phyloP scores from a whole-genome alignment of 208 protist species.

The Leishmania tropica region DNA sequence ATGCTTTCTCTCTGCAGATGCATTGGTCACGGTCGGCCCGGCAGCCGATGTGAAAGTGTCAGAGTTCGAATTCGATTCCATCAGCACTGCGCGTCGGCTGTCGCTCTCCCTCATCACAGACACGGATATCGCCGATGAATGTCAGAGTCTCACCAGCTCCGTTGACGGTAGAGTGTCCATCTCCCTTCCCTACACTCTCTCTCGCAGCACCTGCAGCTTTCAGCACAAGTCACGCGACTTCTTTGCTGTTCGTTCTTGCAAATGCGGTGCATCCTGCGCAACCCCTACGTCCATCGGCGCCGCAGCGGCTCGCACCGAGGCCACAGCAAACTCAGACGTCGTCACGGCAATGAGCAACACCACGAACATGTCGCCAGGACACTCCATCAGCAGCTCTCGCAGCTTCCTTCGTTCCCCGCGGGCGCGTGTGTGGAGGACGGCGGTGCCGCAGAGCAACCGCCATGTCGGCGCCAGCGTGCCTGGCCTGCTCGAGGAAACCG shows the following conservation, averaged over 20 bases:
- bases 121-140: slow-evolving; percentile 29
- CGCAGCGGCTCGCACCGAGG: not conserved
- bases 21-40: not conserved
- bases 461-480: no score
- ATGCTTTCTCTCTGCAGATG: not conserved
- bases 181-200: not conserved
- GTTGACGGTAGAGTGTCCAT: slow-evolving; percentile 2
- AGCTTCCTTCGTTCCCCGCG: not conserved
- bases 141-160: not conserved
- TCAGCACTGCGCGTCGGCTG: not conserved
- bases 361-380: slow-evolving; percentile 1
- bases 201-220: not conserved
- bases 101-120: slow-evolving; percentile 17
- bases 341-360: not conserved
- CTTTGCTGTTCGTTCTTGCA: not conserved
- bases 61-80: not conserved
- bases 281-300: not conserved
- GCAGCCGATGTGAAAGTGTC: not conserved
- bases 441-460: not conserved
- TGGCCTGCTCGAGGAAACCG: not conserved
- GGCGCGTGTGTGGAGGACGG: slow-evolving; percentile 5
- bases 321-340: not conserved
- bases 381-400: not conserved
- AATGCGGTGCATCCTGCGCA: not conserved
- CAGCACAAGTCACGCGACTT: not conserved